phyloP scores from a whole-genome alignment of 441 rosid species.

The Gossypium schwendimanii region DNA sequence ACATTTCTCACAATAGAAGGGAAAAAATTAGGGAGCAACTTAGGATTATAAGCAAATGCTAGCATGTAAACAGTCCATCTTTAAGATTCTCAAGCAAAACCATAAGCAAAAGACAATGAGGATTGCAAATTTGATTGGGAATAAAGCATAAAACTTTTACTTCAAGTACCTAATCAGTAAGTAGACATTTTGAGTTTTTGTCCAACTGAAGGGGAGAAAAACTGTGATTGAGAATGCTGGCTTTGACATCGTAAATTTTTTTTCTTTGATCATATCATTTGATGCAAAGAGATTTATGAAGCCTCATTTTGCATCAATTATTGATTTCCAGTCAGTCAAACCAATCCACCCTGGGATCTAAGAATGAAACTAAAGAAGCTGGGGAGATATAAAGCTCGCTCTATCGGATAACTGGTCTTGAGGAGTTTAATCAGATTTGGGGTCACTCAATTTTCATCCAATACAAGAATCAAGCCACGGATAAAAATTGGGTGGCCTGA shows the following conservation, averaged over 20 bases:
- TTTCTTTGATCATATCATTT: background rate
- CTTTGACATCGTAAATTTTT: background rate
- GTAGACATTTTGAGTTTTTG: background rate
- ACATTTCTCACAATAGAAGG: background rate
- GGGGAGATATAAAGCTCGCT: background rate
- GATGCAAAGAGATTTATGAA: background rate
- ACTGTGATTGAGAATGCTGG: background rate
- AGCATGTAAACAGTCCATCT: background rate
- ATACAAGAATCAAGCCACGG: background rate
- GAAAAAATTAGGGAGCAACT: background rate
- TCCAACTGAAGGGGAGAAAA: background rate
- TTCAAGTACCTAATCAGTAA: background rate
- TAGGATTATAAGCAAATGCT: background rate
- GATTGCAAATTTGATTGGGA: background rate
- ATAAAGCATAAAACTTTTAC: background rate
- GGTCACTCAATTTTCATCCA: slow-evolving; percentile 5
- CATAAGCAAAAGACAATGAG: background rate
- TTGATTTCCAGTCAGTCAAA: slow-evolving; percentile 4
- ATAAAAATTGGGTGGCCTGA: background rate
- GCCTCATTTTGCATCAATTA: background rate
- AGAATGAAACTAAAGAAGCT: background rate
- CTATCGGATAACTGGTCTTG: background rate
- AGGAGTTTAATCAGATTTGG: background rate
- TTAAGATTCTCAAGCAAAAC: background rate
- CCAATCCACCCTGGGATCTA: background rate